A percentile compares a stretch with the other conserved stretches of the same genome.
phyloP scores from a whole-genome alignment of 805 yeast species.

The Clavispora vitiphila region DNA sequence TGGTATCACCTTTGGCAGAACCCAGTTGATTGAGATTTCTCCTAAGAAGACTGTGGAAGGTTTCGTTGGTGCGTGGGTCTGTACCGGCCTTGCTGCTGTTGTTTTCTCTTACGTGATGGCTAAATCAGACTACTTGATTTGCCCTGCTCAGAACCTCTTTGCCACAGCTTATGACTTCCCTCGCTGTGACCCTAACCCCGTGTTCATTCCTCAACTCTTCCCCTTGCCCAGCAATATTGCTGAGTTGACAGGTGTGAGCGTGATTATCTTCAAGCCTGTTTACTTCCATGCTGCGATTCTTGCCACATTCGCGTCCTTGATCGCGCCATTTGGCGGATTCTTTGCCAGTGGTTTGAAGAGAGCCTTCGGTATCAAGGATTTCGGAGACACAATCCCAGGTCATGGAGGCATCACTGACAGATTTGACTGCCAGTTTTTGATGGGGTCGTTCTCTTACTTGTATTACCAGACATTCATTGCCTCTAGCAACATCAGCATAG shows the following conservation, averaged over 20 bases:
- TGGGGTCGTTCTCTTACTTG: conserved; percentile 92
- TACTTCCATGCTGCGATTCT: conserved; percentile 82
- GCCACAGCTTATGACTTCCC: conserved; percentile 58
- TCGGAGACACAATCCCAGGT: conserved; percentile 98
- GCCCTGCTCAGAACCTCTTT: conserved; percentile 73
- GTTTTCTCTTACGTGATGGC: conserved; percentile 60
- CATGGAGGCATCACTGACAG: conserved; percentile 98
- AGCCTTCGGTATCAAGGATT: conserved; percentile 93
- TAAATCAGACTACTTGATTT: conserved; percentile 69
- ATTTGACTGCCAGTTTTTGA: conserved; percentile 94
- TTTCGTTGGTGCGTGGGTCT: conserved; percentile 95
- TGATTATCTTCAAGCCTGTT: conserved; percentile 71
- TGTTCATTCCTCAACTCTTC: conserved; percentile 77
- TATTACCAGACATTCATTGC: conserved; percentile 91
- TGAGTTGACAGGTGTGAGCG: conserved; percentile 39
- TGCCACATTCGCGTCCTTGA: conserved; percentile 91
- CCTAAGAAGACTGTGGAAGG: conserved; percentile 99
- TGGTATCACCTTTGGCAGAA: conserved; percentile 93
- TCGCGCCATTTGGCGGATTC: conserved; percentile 98
- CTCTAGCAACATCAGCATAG: conserved; percentile 64
- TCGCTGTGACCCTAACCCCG: conserved; percentile 80
- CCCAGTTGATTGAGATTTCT: conserved; percentile 87
- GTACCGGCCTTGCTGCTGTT: conserved; percentile 74
- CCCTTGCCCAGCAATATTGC: conserved; percentile 68
- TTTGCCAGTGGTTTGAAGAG: conserved; percentile 97